Conservation (phyloP, 192 early-diverging fungal genomes). For the Rhizophagus clarus region DNA sequence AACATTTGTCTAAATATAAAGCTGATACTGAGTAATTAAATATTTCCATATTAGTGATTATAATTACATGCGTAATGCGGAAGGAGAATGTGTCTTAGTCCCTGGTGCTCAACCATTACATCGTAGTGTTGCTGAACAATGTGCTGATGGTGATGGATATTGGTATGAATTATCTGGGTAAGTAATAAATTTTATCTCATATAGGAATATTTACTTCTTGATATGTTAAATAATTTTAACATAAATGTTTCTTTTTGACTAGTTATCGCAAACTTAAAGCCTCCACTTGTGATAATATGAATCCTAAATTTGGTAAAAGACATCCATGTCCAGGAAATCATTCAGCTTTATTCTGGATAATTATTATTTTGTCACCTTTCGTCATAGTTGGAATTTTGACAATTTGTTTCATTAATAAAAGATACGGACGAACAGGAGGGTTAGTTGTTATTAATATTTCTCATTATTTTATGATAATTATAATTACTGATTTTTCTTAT, state of each 20-base stretch:
- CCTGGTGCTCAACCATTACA: slow-evolving; percentile 51
- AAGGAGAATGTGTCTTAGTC: slow-evolving; percentile 63
- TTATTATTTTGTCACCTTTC: slow-evolving; percentile 38
- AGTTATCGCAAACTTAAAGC: not conserved
- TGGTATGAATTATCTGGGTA: slow-evolving; percentile 66
- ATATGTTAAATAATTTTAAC: slow-evolving; percentile 54
- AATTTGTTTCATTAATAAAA: slow-evolving; percentile 29
- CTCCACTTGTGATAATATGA: not conserved
- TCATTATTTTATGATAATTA: not conserved
- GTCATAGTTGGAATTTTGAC: slow-evolving; percentile 36
- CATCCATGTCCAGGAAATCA: slow-evolving; percentile 61
- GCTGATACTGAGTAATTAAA: not conserved
- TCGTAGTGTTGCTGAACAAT: slow-evolving; percentile 42
- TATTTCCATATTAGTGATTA: slow-evolving; percentile 50
- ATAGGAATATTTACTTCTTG: not conserved
- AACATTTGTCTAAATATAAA: not conserved
- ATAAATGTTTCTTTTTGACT: slow-evolving; percentile 49
- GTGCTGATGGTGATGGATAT: slow-evolving; percentile 52
- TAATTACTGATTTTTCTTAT: not conserved
- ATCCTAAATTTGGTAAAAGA: slow-evolving; percentile 39
- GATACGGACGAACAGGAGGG: not conserved
- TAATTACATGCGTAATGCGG: slow-evolving; percentile 67
- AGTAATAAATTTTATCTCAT: not conserved
- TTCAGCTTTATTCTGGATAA: slow-evolving; percentile 32
- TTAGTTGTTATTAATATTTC: not conserved